A percentile compares a stretch with the other conserved stretches of the same genome.
These are phyloP conservation scores for Angophora floribunda DNA, from an alignment of 345 rosid species.

Conservation along the genomic window DNA sequence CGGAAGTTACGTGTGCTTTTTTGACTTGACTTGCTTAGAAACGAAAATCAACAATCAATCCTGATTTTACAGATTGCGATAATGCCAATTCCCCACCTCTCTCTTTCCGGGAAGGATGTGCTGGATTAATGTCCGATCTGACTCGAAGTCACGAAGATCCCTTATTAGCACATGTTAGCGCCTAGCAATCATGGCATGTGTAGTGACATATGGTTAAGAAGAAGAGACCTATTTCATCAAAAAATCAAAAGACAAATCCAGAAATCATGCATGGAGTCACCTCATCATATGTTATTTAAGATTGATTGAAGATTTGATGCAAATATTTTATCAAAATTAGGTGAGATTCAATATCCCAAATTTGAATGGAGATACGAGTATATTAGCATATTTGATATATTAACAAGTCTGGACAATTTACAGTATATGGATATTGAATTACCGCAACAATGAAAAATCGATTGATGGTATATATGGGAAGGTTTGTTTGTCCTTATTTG, in stretches of 20 bases:
- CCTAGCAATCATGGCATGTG: accelerated
- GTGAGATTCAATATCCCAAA: neutral
- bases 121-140: no score
- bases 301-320: accelerated
- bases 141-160: no score
- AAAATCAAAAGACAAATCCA: no score
- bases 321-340: neutral
- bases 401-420: accelerated
- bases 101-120: no score
- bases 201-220: neutral
- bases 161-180: no score
- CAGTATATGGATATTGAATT: neutral
- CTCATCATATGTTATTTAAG: accelerated
- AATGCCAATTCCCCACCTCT: no score
- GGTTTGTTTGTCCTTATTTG: neutral
- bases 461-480: neutral
- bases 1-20: no score
- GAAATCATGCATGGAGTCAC: no score
- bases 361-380: neutral
- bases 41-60: no score
- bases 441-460: accelerated
- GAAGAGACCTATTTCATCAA: no score
- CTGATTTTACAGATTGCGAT: no score
- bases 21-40: no score
- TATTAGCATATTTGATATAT: neutral